A percentile compares a stretch with the other conserved stretches of the same genome.
Conservation (phyloP, 1,284 basidiomycete genomes). For the Xanthoconium separans region DNA sequence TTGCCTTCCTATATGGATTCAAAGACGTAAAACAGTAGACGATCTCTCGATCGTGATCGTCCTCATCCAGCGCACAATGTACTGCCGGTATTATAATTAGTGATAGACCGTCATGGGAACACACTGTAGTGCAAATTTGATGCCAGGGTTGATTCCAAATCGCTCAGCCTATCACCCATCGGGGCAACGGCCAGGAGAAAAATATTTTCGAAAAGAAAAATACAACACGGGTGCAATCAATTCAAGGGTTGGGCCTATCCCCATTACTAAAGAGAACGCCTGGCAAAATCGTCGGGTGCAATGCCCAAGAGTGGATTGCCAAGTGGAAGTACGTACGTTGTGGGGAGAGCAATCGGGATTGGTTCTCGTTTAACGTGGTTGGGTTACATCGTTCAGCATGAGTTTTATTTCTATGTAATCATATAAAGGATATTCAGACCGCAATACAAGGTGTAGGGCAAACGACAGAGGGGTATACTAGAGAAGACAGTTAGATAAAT, state of each 20-base stretch:
- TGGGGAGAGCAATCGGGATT: background rate
- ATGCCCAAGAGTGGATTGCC: background rate
- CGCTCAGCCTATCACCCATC: background rate
- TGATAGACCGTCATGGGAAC: background rate
- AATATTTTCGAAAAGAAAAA: too few species aligned
- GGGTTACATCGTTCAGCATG: background rate
- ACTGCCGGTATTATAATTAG: background rate
- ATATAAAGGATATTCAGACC: constrained; percentile 8
- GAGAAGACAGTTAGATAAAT: constrained; percentile 23
- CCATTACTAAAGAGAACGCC: background rate
- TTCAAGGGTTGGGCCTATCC: background rate
- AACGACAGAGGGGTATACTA: constrained; percentile 17
- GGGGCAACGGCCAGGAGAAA: background rate
- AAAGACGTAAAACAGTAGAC: constrained; percentile 12
- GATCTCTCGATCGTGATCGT: constrained; percentile 23
- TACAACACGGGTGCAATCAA: background rate
- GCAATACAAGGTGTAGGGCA: constrained; percentile 16
- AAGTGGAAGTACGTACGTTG: constrained; percentile 1
- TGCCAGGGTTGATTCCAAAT: background rate
- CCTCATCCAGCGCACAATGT: background rate
- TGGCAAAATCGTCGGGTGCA: background rate
- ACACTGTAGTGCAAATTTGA: background rate
- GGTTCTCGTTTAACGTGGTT: too few species aligned
- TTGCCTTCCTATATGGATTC: constrained; percentile 3
- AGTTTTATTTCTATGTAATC: constrained; percentile 7